Evolutionary conservation across 495 filamentous ascomycete genomes (phyloP), one percentile per base, ranked within the genome.

Genomic region (Penicillium diatomitis): DNA sequence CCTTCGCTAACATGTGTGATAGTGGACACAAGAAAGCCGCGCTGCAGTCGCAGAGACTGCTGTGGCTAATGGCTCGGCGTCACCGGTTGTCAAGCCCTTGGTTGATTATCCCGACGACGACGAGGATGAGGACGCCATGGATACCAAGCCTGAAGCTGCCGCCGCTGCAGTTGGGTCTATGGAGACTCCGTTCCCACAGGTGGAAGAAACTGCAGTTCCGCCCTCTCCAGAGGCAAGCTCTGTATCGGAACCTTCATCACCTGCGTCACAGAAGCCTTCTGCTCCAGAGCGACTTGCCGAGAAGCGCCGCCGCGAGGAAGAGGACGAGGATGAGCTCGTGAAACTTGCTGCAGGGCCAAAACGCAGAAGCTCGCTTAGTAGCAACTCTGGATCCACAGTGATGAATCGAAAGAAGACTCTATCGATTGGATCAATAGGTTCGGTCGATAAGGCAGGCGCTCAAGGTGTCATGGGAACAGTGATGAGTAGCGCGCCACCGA

Each of bases 81-180:
- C 83, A n/a, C 74, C 76, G 20, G 46, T 76, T 27, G 60, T 80
- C 11, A 89, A 87, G 57, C 85, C 87, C 0, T 68, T 97, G 35
- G 92, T 98, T 35, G 87, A 95, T 59, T 98, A 98, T 58, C 81
- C 81, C 0, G 90, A 91, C 41, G 89, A 95, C 51, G 90, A 96
- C 46, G 88, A 20, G 20, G 20, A 89, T 2, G 78, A 62, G 8
- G 76, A 81, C 39, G 61, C 71, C 8, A 77, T 79, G 63, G 76
- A 76, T 45, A 78, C 70, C 7, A 74, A 69, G 49, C 47, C 61
- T 4, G 66, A 69, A 50, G 38, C 45, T 1, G 29, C 42, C 20
- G 47, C 48, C 1, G 29, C 42, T 28, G 47, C 48, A 32, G 41
- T 49, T 6, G 56, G 60, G 35, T 44, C 59, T 6, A 52, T 59